Evolutionary conservation across 2,329 filamentous ascomycete species (phyloP), one percentile per base, ranked within the genome.

Genomic region (Elsinoe fawcettii): DNA sequence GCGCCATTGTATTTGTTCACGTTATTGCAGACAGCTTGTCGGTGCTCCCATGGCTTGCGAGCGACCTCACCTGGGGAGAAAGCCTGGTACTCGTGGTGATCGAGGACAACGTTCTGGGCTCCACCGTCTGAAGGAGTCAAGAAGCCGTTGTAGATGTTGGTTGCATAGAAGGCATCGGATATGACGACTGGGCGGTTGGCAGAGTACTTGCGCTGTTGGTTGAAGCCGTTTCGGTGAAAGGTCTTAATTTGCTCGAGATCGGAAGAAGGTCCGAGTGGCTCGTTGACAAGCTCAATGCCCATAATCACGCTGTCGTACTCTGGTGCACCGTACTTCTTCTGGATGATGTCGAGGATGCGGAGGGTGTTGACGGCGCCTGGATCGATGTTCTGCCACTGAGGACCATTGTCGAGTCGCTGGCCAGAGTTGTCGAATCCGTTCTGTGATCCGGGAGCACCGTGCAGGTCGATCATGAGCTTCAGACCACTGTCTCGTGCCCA

Each of bases 61-160:
- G 74, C 73, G 27, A 85, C 70, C 25, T 80, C 71, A 0, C 70
- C 72, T 22, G 75, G 69, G 59, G 73, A 75, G 70, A 87, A 87
- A 58, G 83, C 75, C 66, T 86, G 80, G 66, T 87, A 88, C 65
- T 87, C 82, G 66, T 88, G 85, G 58, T 84, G 82, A 65, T 88
- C 85, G 60, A 88, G 70, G 46, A 80, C 78, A 39, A 85, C 77
- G 47, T 80, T 78, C 44, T 77, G 72, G 2, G 76, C 72, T 14
- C 37, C 39, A 61, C 75, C 73, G 64, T 79, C 76, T 0, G 70
- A 73, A 1, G 73, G 72, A 1, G 74, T 79, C 63, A 85, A 74
- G 68, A 81, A 82, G 4, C 76, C 79, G 63, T 87, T 87, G 80
- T 81, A 87, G 5, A 72, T 74, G 44, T 70, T 75, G 0, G 80